Conservation (phyloP, 129 eudicot species). For the Lactuca saligna region DNA sequence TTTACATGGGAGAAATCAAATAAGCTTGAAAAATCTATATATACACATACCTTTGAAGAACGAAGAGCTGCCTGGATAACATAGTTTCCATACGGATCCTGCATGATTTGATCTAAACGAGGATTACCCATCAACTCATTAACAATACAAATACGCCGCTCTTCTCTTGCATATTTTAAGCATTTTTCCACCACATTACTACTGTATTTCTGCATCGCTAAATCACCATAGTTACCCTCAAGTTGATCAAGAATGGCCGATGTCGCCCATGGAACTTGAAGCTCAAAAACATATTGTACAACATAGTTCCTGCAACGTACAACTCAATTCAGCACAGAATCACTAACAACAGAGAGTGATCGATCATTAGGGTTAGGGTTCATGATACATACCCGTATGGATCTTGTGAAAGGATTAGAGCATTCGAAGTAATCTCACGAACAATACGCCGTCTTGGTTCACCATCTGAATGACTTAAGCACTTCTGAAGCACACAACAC, state of each 20-base stretch:
- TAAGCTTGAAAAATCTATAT: background rate
- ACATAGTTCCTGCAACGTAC: constrained; percentile 51
- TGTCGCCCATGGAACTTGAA: constrained; percentile 51
- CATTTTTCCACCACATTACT: constrained; percentile 64
- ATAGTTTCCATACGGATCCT: constrained; percentile 61
- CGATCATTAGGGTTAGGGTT: background rate
- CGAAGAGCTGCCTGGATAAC: constrained; percentile 58
- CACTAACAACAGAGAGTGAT: background rate
- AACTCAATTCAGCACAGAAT: background rate
- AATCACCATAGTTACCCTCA: constrained; percentile 53
- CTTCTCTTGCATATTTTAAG: constrained; percentile 53
- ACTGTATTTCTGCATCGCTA: constrained; percentile 59
- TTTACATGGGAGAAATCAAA: background rate
- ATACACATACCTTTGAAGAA: constrained; percentile 45
- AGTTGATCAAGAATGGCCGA: constrained; percentile 50
- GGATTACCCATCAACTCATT: constrained; percentile 48
- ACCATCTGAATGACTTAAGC: constrained; percentile 51
- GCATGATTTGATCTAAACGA: constrained; percentile 57
- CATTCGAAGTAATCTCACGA: constrained; percentile 55
- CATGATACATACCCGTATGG: constrained; percentile 55
- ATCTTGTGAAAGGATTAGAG: constrained; percentile 62
- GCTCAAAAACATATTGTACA: constrained; percentile 55
- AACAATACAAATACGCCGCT: constrained; percentile 37
- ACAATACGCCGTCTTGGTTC: constrained; percentile 48
- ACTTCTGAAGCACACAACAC: constrained; percentile 72